Conservation (phyloP, 2,329 filamentous ascomycete genomes). For the Penicillium sp. region DNA sequence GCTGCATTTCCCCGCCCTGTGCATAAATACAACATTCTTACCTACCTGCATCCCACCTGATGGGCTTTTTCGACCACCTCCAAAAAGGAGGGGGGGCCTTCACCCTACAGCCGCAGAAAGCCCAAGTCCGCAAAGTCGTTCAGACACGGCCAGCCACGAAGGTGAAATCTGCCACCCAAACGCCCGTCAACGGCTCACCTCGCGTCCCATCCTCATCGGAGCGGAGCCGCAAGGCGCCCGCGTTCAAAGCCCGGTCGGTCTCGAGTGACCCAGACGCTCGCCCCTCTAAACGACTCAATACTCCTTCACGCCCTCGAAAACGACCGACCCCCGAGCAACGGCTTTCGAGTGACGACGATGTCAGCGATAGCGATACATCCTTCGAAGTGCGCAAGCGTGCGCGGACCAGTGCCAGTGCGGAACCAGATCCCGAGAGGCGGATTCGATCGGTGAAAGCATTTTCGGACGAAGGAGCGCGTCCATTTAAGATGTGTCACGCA, state of each 20-base stretch:
- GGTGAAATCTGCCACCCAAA: conserved; percentile 30
- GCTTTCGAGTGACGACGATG: conserved; percentile 43
- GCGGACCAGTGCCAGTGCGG: conserved; percentile 40
- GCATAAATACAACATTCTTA: conserved; percentile 10
- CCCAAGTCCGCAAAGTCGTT: conserved; percentile 45
- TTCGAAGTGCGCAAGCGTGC: conserved; percentile 46
- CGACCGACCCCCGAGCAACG: conserved; percentile 39
- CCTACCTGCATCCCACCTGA: conserved; percentile 21
- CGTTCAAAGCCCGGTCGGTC: conserved; percentile 29
- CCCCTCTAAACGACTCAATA: conserved; percentile 32
- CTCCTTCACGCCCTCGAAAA: conserved; percentile 36
- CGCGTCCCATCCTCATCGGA: conserved; percentile 20
- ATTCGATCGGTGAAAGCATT: conserved; percentile 49
- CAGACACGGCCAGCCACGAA: conserved; percentile 34
- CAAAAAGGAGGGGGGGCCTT: conserved; percentile 45
- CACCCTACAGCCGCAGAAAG: conserved; percentile 42
- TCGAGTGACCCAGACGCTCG: conserved; percentile 30
- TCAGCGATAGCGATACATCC: conserved; percentile 42
- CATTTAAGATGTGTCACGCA: conserved; percentile 50
- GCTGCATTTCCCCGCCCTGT: conserved; percentile 10
- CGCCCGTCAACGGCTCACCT: conserved; percentile 20
- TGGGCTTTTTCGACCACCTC: conserved; percentile 48
- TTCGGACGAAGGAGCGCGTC: conserved; percentile 37
- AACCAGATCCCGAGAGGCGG: conserved; percentile 45
- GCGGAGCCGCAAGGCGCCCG: conserved; percentile 24